phyloP scores from a whole-genome alignment of 2,329 filamentous ascomycete genomes.

The Colletotrichum sp. region DNA sequence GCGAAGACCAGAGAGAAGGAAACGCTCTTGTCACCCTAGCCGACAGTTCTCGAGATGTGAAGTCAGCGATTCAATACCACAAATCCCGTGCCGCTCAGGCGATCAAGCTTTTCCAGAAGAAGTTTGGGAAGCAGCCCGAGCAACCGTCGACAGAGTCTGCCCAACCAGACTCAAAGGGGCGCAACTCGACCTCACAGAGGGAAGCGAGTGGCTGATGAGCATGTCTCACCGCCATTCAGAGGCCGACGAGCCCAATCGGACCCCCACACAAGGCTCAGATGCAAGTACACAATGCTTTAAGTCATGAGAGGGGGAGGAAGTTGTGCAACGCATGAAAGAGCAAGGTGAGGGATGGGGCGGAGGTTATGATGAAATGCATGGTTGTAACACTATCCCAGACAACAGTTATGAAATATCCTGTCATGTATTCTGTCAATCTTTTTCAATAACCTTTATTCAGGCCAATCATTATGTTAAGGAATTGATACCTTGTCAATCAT shows the following conservation, averaged over 20 bases:
- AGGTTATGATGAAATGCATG: background rate
- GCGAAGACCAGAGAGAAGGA: background rate
- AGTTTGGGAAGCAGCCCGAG: background rate
- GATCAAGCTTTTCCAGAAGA: background rate
- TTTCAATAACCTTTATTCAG: background rate
- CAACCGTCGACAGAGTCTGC: background rate
- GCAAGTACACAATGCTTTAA: background rate
- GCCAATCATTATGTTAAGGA: background rate
- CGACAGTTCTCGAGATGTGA: background rate
- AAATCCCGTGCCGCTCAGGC: background rate
- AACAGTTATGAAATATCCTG: background rate
- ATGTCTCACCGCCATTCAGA: background rate
- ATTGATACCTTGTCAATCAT: background rate
- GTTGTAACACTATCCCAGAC: background rate
- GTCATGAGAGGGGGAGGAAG: background rate
- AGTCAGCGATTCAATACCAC: constrained; percentile 1
- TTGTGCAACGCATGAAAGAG: background rate
- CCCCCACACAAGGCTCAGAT: background rate
- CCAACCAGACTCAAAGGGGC: background rate
- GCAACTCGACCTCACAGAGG: background rate
- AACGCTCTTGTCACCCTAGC: background rate
- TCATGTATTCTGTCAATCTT: background rate
- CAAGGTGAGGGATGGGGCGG: background rate
- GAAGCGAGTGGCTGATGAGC: background rate
- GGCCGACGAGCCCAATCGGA: background rate